These are phyloP conservation scores for Plicaturopsis crispa DNA, from an alignment of 768 basidiomycete genomes.

Conservation along the genomic window DNA sequence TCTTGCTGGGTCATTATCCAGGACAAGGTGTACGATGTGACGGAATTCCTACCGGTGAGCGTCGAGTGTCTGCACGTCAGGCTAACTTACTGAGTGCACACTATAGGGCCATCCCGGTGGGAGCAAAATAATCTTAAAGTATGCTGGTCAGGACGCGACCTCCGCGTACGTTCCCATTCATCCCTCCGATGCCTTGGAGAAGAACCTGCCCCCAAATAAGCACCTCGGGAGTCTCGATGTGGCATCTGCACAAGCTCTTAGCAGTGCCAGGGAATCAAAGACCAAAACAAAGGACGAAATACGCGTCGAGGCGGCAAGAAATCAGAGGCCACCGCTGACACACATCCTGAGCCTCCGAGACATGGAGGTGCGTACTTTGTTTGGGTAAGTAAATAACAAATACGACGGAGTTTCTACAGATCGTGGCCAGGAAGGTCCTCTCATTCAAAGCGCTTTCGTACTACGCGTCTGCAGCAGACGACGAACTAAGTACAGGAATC, in stretches of 20 bases:
- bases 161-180: slow-evolving; percentile 75
- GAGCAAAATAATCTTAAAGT: slow-evolving; percentile 69
- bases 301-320: slow-evolving; percentile 54
- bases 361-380: slow-evolving; percentile 54
- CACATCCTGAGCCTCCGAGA: slow-evolving; percentile 72
- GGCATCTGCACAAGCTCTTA: slow-evolving; percentile 31
- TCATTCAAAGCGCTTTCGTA: slow-evolving; percentile 74
- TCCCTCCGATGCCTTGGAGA: slow-evolving; percentile 71
- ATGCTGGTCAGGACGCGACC: slow-evolving; percentile 84
- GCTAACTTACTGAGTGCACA: neutral
- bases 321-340: slow-evolving; percentile 54
- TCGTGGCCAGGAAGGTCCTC: slow-evolving; percentile 64
- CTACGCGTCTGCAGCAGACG: slow-evolving; percentile 83
- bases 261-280: slow-evolving; percentile 28
- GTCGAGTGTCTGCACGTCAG: neutral
- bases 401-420: too few species aligned
- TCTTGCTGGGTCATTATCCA: slow-evolving; percentile 84
- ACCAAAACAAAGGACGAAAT: slow-evolving; percentile 62
- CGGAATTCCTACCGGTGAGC: slow-evolving; percentile 62
- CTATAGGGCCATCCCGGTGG: slow-evolving; percentile 76
- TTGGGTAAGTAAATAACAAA: too few species aligned
- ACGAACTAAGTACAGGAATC: slow-evolving; percentile 60
- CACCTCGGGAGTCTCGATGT: slow-evolving; percentile 62
- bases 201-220: slow-evolving; percentile 60
- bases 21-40: slow-evolving; percentile 80